Conservation (phyloP, 23 red algal genomes). For the Gracilaria caudata region DNA sequence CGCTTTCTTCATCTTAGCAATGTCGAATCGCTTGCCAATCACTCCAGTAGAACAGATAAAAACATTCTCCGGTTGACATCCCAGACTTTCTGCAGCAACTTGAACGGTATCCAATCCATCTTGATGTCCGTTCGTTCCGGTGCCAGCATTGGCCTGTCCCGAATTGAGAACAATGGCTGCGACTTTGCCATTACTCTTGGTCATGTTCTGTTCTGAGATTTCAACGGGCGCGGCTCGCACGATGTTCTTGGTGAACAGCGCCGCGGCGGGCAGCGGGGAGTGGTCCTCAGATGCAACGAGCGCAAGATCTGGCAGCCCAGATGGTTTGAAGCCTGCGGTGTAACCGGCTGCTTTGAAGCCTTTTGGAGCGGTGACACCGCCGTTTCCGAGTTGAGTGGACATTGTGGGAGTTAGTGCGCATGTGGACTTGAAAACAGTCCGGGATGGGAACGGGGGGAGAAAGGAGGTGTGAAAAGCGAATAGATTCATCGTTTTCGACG, state of each 20-base stretch:
- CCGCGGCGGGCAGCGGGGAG: constrained; percentile 70
- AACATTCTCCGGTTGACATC: constrained; percentile 49
- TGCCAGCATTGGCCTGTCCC: constrained; percentile 98
- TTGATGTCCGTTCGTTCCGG: constrained; percentile 64
- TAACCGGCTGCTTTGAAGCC: constrained; percentile 87
- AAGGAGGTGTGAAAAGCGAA: constrained; percentile 21
- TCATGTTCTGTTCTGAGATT: constrained; percentile 69
- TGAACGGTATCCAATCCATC: constrained; percentile 60
- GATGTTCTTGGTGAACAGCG: constrained; percentile 85
- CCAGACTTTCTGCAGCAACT: constrained; percentile 43
- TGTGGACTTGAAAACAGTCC: background rate
- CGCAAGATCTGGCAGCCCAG: constrained; percentile 86
- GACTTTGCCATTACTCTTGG: constrained; percentile 20
- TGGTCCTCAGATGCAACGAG: constrained; percentile 54
- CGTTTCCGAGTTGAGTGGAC: constrained; percentile 46
- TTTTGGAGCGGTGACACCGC: constrained; percentile 82
- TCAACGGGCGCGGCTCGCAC: constrained; percentile 92
- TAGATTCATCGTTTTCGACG: background rate
- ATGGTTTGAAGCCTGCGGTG: constrained; percentile 93
- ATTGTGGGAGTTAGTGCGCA: background rate
- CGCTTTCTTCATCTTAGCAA: constrained; percentile 54
- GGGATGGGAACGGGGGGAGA: background rate
- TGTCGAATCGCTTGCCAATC: constrained; percentile 88
- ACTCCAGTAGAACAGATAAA: constrained; percentile 94
- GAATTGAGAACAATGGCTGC: constrained; percentile 90